Conservation (phyloP, 352 stramenopile species). For the Pythium sp. region DNA sequence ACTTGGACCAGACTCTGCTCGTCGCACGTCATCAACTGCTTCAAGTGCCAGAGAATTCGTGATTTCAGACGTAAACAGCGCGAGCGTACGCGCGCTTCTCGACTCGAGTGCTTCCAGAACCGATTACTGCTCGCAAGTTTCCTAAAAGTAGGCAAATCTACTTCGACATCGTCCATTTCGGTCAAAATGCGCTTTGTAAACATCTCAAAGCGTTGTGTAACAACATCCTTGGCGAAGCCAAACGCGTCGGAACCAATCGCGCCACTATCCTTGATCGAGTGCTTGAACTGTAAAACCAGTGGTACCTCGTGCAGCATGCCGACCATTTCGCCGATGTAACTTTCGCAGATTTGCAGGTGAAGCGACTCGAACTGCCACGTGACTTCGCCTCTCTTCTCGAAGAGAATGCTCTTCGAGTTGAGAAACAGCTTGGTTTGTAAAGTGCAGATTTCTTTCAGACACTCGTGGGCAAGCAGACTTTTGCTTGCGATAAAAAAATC, state of each 20-base stretch:
- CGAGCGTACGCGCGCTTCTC: conserved; percentile 4
- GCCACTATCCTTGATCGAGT: background rate
- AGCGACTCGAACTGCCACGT: background rate
- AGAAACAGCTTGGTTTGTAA: conserved; percentile 2
- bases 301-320: conserved; percentile 24
- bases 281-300: conserved; percentile 22
- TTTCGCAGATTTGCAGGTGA: conserved; percentile 26
- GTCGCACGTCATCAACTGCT: background rate
- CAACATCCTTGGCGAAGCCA: background rate
- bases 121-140: background rate
- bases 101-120: conserved; percentile 11
- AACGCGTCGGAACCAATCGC: background rate
- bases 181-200: background rate
- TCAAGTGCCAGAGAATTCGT: conserved; percentile 13
- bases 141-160: background rate
- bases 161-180: background rate
- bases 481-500: conserved; percentile 12
- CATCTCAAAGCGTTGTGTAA: conserved; percentile 3
- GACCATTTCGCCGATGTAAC: conserved; percentile 28
- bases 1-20: conserved; percentile 5
- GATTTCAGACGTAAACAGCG: conserved; percentile 13
- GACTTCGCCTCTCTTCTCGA: background rate
- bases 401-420: conserved; percentile 4
- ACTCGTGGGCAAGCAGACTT: conserved; percentile 9
- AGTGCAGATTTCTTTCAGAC: conserved; percentile 11